Percentiles rank a stretch among this genome's conserved stretches.
phyloP scores from a whole-genome alignment of 2,329 filamentous ascomycete genomes.

The Hypoxylon sp. region DNA sequence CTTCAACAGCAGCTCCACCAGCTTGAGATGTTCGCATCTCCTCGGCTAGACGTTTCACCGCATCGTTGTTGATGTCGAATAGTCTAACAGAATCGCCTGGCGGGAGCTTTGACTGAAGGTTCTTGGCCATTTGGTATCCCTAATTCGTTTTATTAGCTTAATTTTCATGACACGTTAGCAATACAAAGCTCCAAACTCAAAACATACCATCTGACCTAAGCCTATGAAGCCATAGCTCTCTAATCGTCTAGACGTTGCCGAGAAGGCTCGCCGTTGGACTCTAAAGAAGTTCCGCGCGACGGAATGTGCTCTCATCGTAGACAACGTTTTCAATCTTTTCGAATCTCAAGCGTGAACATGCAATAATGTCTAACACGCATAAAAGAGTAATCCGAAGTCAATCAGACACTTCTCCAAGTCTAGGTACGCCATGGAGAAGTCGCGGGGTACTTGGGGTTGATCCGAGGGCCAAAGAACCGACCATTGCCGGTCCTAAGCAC shows the following conservation, averaged over 20 bases:
- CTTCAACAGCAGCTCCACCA: conserved; percentile 63
- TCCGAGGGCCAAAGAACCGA: conserved; percentile 34
- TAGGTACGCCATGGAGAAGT: conserved; percentile 25
- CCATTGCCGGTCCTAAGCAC: conserved; percentile 47
- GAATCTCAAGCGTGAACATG: conserved; percentile 61
- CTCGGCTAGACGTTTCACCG: conserved; percentile 62
- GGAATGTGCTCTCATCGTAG: conserved; percentile 63
- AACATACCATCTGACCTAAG: conserved; percentile 72
- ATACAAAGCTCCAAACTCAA: conserved; percentile 1
- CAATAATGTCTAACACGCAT: not conserved
- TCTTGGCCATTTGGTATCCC: conserved; percentile 76
- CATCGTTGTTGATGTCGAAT: conserved; percentile 70
- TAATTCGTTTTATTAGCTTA: conserved; percentile 49
- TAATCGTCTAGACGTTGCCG: conserved; percentile 62
- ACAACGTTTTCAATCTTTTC: conserved; percentile 56
- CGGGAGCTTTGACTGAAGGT: conserved; percentile 70
- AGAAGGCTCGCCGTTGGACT: conserved; percentile 65
- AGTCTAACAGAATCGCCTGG: conserved; percentile 67
- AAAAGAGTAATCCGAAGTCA: conserved; percentile 14
- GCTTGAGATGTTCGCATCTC: conserved; percentile 62
- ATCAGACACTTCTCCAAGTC: conserved; percentile 38
- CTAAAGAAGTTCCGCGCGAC: conserved; percentile 58
- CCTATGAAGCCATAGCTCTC: conserved; percentile 73
- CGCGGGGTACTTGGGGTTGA: conserved; percentile 46
- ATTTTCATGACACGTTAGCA: not conserved